Evolutionary conservation across 2,329 filamentous ascomycete species (phyloP).

Genomic region (Penicillium psychrosexuale): DNA sequence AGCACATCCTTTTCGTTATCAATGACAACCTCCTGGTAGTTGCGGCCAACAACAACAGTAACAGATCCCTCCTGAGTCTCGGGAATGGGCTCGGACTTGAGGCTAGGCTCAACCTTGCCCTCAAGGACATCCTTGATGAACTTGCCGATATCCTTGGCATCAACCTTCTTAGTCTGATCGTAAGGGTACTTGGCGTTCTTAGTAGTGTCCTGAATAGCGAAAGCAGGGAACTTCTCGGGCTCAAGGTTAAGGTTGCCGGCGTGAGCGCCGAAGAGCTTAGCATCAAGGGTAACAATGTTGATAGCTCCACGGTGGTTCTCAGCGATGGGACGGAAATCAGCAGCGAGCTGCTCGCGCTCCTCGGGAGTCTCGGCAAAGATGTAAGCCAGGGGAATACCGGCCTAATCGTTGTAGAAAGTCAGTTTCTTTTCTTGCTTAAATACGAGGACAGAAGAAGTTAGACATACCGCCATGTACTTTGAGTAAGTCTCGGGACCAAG

Average conservation of each 20-base stretch:
- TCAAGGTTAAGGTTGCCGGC: slow-evolving; percentile 96
- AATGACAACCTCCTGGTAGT: slow-evolving; percentile 86
- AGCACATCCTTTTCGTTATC: slow-evolving; percentile 96
- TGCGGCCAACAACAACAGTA: slow-evolving; percentile 85
- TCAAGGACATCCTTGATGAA: slow-evolving; percentile 83
- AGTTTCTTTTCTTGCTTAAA: neutral
- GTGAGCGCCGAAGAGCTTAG: slow-evolving; percentile 89
- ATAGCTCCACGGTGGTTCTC: slow-evolving; percentile 89
- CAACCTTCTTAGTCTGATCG: slow-evolving; percentile 78
- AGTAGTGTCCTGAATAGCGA: slow-evolving; percentile 91
- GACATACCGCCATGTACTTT: slow-evolving; percentile 76
- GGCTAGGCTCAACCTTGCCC: slow-evolving; percentile 89
- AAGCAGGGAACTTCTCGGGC: slow-evolving; percentile 90
- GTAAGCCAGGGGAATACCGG: slow-evolving; percentile 90
- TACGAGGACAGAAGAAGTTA: neutral
- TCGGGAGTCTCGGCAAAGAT: slow-evolving; percentile 93
- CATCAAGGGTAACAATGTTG: slow-evolving; percentile 98
- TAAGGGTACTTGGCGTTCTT: slow-evolving; percentile 98
- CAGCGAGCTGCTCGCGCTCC: slow-evolving; percentile 76
- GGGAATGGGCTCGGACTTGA: slow-evolving; percentile 97
- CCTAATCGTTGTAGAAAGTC: slow-evolving; percentile 37
- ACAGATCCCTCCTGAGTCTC: slow-evolving; percentile 90
- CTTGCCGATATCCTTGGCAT: slow-evolving; percentile 66
- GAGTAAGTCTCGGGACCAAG: slow-evolving; percentile 96
- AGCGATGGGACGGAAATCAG: slow-evolving; percentile 78